Base-by-base conservation (phyloP, 2,329 filamentous ascomycete genomes). In the Penicillium sp. region DNA sequence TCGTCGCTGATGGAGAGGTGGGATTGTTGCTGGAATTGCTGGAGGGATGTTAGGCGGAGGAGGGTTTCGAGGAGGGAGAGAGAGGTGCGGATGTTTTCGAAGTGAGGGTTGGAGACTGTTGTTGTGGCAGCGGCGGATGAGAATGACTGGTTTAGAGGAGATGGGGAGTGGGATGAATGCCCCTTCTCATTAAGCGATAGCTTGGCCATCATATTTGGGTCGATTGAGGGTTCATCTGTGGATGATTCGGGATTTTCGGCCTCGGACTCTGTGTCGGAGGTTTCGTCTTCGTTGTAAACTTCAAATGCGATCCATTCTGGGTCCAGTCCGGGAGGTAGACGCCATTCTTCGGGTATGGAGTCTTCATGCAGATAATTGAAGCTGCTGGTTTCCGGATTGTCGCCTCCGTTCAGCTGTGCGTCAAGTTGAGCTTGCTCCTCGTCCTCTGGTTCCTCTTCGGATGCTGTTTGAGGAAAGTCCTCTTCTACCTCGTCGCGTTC, bases 301-400 rank as follows among this genome's bases (percentile, higher is more conserved):
- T 96, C 91, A 17, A 97, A 85, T 0, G 93, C 93, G 63, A 96
- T 84, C 93, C 93, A 97, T 73, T 96, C 93, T 0, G 89, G 86
- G 65, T 96, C 93, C 0, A 96, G 79, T 59, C 92, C 89, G 1
- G 82, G 80, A 0, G 91, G 91, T 3, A 96, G 78, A 12, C 79
- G 78, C 83, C 86, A 88, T 8, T 77, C 73, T 45, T 79, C 75
- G 1, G 69, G 69, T 33, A 73, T 69, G 17, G 68, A 67, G 54
- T 60, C 65, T 51, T 74, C 70, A 41, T 73, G 67, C 7, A 70
- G 53, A 35, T 60, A 67, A 25, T 49, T 41, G 23, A 70, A 68
- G 43, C 49, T 67, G 3, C 54, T 29, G 6, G 61, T 49, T 1
- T 56, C 42, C 12, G 58, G 23, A 1, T 29, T 27, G 3, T 47